Evolutionary conservation across 495 filamentous ascomycete genomes (phyloP).

Genomic region (Aspergillus bridgeri): DNA sequence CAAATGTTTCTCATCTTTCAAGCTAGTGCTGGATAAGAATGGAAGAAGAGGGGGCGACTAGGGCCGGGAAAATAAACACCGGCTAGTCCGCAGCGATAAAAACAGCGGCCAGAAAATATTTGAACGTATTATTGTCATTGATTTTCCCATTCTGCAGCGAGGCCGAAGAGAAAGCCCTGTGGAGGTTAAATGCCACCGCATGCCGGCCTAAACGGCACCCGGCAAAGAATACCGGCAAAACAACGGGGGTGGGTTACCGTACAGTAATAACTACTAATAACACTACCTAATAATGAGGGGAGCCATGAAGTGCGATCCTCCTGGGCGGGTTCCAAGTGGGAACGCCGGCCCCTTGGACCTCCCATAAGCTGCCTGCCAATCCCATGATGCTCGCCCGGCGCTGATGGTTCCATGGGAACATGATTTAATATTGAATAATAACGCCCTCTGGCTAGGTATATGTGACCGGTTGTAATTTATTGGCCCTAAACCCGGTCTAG

Average conservation of each 20-base stretch:
- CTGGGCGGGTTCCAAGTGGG: conserved; percentile 18
- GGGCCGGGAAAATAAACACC: no score
- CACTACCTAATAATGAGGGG: conserved; percentile 11
- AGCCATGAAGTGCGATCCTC: conserved; percentile 6
- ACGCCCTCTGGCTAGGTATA: not conserved
- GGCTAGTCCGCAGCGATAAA: no score
- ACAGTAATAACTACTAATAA: not conserved
- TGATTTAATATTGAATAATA: not conserved
- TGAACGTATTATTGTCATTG: not conserved
- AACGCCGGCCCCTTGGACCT: conserved; percentile 15
- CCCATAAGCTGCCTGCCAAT: not conserved
- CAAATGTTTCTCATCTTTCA: no score
- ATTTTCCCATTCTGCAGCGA: not conserved
- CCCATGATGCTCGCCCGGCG: not conserved
- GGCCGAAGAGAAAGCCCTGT: no score
- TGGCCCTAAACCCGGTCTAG: not conserved
- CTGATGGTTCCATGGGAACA: not conserved
- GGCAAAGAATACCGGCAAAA: conserved; percentile 18
- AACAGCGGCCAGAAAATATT: no score
- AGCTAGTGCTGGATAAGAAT: no score
- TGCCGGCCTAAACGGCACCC: conserved; percentile 21
- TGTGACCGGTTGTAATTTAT: not conserved
- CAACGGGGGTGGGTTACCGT: conserved; percentile 4
- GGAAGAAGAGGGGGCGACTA: no score
- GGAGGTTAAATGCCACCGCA: conserved; percentile 21